Percentiles rank a stretch among this genome's conserved stretches.
These are phyloP conservation scores for Emmonsiellopsis sp. DNA, from an alignment of 2,329 filamentous ascomycete genomes.

Conservation along the genomic window DNA sequence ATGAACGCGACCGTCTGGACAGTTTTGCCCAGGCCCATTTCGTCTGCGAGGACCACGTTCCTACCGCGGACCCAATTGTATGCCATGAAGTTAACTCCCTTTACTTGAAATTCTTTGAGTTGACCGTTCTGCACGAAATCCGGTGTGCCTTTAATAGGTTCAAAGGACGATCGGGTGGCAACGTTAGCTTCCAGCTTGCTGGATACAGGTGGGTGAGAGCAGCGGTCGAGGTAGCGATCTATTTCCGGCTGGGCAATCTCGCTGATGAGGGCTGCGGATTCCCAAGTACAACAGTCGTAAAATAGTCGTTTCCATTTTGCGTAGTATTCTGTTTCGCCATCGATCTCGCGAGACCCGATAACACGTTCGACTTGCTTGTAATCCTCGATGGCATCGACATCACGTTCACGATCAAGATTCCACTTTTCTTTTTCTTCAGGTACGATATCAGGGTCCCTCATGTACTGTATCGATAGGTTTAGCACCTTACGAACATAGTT, in stretches of 20 bases:
- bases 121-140: conserved; percentile 75
- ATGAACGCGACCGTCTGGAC: conserved; percentile 96
- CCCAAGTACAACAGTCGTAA: conserved; percentile 95
- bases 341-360: conserved; percentile 71
- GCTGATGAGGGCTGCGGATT: conserved; percentile 64
- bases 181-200: conserved; percentile 67
- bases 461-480: conserved; percentile 67
- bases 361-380: conserved; percentile 89
- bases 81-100: conserved; percentile 86
- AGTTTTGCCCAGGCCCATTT: conserved; percentile 98
- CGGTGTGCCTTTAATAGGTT: conserved; percentile 69
- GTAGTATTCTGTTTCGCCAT: conserved; percentile 76
- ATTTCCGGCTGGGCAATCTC: conserved; percentile 78
- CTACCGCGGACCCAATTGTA: conserved; percentile 92
- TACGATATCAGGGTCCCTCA: conserved; percentile 62
- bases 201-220: conserved; percentile 69
- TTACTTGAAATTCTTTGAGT: conserved; percentile 85
- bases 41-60: conserved; percentile 94
- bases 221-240: conserved; percentile 79
- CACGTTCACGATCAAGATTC: conserved; percentile 86
- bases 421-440: conserved; percentile 88
- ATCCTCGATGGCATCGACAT: conserved; percentile 78
- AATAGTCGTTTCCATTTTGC: conserved; percentile 95
- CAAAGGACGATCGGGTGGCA: conserved; percentile 62
- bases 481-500: conserved; percentile 88